These are phyloP conservation scores for Acacia melanoxylon DNA, from an alignment of 306 rosid genomes.

Conservation along the genomic window DNA sequence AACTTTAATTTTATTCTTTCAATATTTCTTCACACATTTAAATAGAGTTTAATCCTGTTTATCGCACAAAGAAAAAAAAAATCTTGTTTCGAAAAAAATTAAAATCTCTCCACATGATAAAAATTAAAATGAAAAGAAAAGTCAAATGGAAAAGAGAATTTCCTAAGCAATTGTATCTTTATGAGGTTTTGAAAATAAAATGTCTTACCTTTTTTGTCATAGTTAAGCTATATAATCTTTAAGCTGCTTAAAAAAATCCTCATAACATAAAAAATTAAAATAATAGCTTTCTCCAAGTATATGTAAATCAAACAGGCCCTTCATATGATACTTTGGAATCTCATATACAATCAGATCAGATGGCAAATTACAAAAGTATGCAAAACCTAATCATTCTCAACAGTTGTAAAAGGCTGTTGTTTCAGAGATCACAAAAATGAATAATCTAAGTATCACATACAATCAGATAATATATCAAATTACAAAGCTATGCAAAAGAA, in stretches of 20 bases:
- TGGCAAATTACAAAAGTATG: conserved; percentile 4
- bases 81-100: neutral
- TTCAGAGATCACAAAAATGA: conserved; percentile 9
- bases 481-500: conserved; percentile 15
- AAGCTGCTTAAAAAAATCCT: neutral
- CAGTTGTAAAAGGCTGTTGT: neutral
- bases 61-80: neutral
- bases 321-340: conserved; percentile 15
- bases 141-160: conserved; percentile 8
- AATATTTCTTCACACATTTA: neutral
- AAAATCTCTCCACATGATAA: neutral
- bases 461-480: conserved; percentile 1
- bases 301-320: conserved; percentile 14
- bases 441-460: neutral
- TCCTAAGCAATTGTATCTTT: neutral
- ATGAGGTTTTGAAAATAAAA: conserved; percentile 14
- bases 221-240: conserved; percentile 18
- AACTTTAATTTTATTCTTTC: neutral
- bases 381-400: conserved; percentile 13
- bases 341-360: neutral
- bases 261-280: neutral
- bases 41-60: neutral
- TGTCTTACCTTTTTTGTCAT: neutral
- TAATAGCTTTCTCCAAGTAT: neutral
- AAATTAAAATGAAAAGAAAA: neutral